A percentile compares a stretch with the other conserved stretches of the same genome.
These are phyloP conservation scores for Citrus sp. DNA, from an alignment of 345 rosid species.

Conservation along the genomic window DNA sequence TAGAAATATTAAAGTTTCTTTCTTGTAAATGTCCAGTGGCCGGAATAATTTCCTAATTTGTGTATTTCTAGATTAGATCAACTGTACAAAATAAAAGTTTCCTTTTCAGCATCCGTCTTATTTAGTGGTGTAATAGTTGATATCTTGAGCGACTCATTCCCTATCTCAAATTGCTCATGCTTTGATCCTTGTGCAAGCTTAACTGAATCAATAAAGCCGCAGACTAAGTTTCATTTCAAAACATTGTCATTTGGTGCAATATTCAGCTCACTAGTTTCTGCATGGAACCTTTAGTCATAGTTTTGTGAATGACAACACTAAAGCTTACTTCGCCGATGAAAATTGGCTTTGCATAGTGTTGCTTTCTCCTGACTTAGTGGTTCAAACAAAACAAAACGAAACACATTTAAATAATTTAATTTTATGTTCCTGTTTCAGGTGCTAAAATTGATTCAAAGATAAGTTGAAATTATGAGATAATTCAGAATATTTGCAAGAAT, in stretches of 20 bases:
- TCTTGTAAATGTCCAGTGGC: slow-evolving; percentile 9
- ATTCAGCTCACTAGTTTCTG: neutral
- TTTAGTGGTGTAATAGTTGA: neutral
- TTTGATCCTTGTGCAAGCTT: neutral
- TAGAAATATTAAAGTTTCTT: neutral
- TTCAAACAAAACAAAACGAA: too few relatives aligned
- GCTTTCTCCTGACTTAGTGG: neutral
- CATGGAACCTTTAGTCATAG: too few relatives aligned
- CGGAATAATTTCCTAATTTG: neutral
- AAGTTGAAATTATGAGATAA: neutral
- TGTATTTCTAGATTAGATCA: neutral
- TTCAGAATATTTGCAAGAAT: neutral
- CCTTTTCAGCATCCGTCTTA: neutral
- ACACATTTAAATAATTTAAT: too few relatives aligned
- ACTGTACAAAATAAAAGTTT: neutral
- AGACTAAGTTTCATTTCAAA: neutral
- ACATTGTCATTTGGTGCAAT: neutral
- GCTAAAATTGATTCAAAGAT: neutral
- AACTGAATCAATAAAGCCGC: neutral
- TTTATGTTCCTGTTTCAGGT: neutral
- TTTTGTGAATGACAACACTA: neutral
- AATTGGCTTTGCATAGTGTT: neutral
- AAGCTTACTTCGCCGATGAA: too few relatives aligned
- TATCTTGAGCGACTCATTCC: neutral
- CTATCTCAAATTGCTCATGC: neutral